Base-by-base conservation (phyloP, 2,329 filamentous ascomycete genomes). In the Eutypa lata region DNA sequence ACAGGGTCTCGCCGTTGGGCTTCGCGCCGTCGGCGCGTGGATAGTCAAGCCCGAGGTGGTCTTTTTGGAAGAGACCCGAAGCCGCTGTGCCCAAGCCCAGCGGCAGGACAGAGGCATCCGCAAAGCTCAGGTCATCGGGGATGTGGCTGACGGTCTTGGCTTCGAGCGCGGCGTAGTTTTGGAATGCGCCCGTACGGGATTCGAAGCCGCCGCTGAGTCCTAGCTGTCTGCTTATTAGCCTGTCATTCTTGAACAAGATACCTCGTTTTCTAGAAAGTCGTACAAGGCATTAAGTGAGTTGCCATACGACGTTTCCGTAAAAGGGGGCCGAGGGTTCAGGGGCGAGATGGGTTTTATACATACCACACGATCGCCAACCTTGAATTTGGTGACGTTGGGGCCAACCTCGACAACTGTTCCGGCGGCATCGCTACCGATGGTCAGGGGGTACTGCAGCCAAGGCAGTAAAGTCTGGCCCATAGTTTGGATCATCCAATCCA, bases 281-380 rank as follows among this genome's bases (percentile, higher is more conserved):
- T n/a, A n/a, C n/a, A n/a, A n/a, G n/a, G n/a, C n/a, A n/a, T n/a
- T n/a, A n/a, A n/a, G n/a, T n/a, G n/a, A n/a, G n/a, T n/a, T n/a
- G n/a, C n/a, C n/a, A n/a, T n/a, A n/a, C n/a, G n/a, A n/a, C n/a
- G n/a, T n/a, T n/a, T n/a, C n/a, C n/a, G n/a, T n/a, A n/a, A n/a
- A n/a, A n/a, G n/a, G n/a, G n/a, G n/a, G n/a, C n/a, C n/a, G n/a
- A n/a, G n/a, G n/a, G n/a, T n/a, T n/a, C n/a, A n/a, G n/a, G n/a
- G n/a, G n/a, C n/a, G n/a, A n/a, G n/a, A n/a, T n/a, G n/a, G n/a
- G n/a, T n/a, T n/a, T n/a, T n/a, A n/a, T n/a, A n/a, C n/a, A n/a
- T n/a, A 31, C 26, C 6, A 72, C 65, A 16, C 69, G 67, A 49
- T 73, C 69, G 8, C 71, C 70, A 2, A 57, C 40, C 35, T 62